Percentiles rank a stretch among this genome's conserved stretches.
Conservation (phyloP, 768 basidiomycete genomes). For the Mycena galopus region DNA sequence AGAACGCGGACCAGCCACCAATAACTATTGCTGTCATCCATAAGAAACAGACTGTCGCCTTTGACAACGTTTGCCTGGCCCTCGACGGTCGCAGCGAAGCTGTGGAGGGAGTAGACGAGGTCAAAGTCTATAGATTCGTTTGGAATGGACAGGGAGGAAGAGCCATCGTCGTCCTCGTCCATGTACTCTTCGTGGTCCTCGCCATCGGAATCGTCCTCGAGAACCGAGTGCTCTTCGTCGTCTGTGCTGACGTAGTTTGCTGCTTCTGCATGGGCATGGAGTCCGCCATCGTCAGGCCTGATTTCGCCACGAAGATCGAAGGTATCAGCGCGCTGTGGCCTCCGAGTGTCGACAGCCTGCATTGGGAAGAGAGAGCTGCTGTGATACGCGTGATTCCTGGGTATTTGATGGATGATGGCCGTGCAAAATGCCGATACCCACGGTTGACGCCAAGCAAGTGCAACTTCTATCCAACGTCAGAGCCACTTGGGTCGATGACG, state of each 20-base stretch:
- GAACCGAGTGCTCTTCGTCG: slow-evolving; percentile 86
- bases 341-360: slow-evolving; percentile 30
- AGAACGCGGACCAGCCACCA: slow-evolving; percentile 99
- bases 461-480: neutral
- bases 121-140: slow-evolving; percentile 96
- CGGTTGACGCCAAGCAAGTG: too few relatives aligned
- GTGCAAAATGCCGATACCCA: too few relatives aligned
- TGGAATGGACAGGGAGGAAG: slow-evolving; percentile 87
- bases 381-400: too few relatives aligned
- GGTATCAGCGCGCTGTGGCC: slow-evolving; percentile 63
- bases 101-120: slow-evolving; percentile 93
- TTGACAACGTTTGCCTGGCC: slow-evolving; percentile 99
- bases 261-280: slow-evolving; percentile 63
- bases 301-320: slow-evolving; percentile 81
- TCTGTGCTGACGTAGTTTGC: slow-evolving; percentile 53
- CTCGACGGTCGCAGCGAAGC: slow-evolving; percentile 97
- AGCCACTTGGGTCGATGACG: too few relatives aligned
- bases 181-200: slow-evolving; percentile 80
- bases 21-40: slow-evolving; percentile 99
- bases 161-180: slow-evolving; percentile 83
- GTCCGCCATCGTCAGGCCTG: slow-evolving; percentile 61
- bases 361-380: neutral
- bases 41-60: slow-evolving; percentile 94
- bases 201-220: slow-evolving; percentile 87
- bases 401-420: too few relatives aligned